Percentiles rank a stretch among this genome's conserved stretches.
These are phyloP conservation scores for Apiosordaria backusii DNA, from an alignment of 495 filamentous ascomycete species.

Conservation along the genomic window DNA sequence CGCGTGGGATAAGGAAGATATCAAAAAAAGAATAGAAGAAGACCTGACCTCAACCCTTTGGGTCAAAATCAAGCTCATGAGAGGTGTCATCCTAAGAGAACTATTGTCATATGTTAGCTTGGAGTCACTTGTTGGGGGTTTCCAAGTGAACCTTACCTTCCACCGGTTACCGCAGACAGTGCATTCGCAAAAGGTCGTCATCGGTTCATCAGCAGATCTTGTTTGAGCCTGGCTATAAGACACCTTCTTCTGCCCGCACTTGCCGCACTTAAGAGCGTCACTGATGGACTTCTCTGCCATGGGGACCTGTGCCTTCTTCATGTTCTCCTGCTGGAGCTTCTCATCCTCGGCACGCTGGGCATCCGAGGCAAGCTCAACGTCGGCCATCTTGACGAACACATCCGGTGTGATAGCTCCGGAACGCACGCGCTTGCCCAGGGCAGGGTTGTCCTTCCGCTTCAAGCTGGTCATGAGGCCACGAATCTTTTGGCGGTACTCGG, in stretches of 20 bases:
- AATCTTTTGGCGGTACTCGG: slow-evolving; percentile 77
- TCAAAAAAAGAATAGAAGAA: neutral
- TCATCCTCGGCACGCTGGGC: slow-evolving; percentile 74
- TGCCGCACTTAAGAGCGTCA: slow-evolving; percentile 78
- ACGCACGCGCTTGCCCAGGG: slow-evolving; percentile 71
- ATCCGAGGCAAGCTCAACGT: slow-evolving; percentile 51
- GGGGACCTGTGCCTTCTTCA: slow-evolving; percentile 91
- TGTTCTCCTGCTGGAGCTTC: slow-evolving; percentile 78
- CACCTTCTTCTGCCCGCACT: slow-evolving; percentile 89
- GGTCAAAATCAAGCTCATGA: too few relatives aligned
- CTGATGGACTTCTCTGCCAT: slow-evolving; percentile 84
- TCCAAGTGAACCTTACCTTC: slow-evolving; percentile 51
- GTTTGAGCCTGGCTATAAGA: slow-evolving; percentile 95
- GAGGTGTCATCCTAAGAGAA: too few relatives aligned
- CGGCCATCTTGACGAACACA: slow-evolving; percentile 63
- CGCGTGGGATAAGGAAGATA: neutral
- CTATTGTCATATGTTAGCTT: neutral
- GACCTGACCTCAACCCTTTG: too few relatives aligned
- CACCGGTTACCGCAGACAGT: slow-evolving; percentile 70
- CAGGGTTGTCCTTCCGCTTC: slow-evolving; percentile 82
- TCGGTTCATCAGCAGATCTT: slow-evolving; percentile 86
- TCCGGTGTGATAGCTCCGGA: slow-evolving; percentile 65
- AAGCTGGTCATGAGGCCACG: slow-evolving; percentile 89
- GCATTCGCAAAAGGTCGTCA: slow-evolving; percentile 82
- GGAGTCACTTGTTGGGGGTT: neutral